phyloP scores from a whole-genome alignment of 768 basidiomycete species.

The Dioszegia aurantiaca region DNA sequence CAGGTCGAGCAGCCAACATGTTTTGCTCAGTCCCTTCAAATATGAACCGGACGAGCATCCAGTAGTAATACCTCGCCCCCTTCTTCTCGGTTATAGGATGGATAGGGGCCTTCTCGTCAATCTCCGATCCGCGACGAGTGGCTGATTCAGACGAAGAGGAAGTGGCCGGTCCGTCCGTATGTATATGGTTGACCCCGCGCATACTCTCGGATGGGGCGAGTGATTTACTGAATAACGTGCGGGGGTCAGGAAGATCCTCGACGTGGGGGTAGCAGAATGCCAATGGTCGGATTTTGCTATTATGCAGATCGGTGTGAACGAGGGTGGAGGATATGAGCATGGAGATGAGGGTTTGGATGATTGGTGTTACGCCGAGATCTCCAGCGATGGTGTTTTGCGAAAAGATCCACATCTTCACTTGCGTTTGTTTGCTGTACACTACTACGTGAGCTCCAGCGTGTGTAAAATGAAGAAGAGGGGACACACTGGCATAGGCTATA shows the following conservation, averaged over 20 bases:
- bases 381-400: conserved; percentile 48
- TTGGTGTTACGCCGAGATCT: conserved; percentile 49
- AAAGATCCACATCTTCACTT: conserved; percentile 49
- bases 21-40: conserved; percentile 52
- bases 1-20: conserved; percentile 32
- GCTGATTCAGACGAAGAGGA: background rate
- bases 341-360: conserved; percentile 43
- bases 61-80: conserved; percentile 32
- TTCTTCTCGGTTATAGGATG: conserved; percentile 5
- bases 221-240: conserved; percentile 17
- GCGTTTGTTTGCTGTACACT: conserved; percentile 33
- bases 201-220: background rate
- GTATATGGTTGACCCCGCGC: background rate
- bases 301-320: conserved; percentile 52
- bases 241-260: conserved; percentile 47
- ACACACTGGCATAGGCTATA: conserved; percentile 42
- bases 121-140: conserved; percentile 1
- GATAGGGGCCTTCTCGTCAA: background rate
- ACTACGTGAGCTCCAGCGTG: background rate
- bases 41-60: conserved; percentile 49
- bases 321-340: conserved; percentile 53
- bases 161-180: background rate
- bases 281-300: conserved; percentile 39
- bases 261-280: conserved; percentile 52
- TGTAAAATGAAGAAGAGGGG: no score